Evolutionary conservation across 208 protist genomes (phyloP).

Genomic region (Trypanosoma boissoni): DNA sequence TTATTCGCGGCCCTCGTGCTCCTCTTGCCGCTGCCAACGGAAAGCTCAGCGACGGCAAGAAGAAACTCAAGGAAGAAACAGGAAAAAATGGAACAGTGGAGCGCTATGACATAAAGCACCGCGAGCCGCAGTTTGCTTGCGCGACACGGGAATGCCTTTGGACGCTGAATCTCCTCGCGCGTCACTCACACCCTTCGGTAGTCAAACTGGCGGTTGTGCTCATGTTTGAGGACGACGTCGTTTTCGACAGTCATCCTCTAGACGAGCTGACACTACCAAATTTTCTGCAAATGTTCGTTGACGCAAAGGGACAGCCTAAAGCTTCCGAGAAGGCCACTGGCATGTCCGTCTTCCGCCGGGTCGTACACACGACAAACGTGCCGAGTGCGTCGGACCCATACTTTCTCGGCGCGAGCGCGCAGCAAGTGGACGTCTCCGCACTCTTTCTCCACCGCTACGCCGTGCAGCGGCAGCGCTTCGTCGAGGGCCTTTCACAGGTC

Average conservation of each 20-base stretch:
- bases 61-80: no score
- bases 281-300: conserved; percentile 90
- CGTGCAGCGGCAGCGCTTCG: conserved; percentile 85
- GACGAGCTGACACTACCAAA: conserved; percentile 86
- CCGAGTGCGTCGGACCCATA: conserved; percentile 85
- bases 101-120: conserved; percentile 77
- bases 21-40: not conserved
- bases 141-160: conserved; percentile 75
- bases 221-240: conserved; percentile 81
- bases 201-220: conserved; percentile 85
- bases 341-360: conserved; percentile 78
- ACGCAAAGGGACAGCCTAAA: conserved; percentile 59
- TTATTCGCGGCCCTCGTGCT: conserved; percentile 34
- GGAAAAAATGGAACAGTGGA: no score
- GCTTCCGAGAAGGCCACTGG: conserved; percentile 36
- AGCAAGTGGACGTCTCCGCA: conserved; percentile 79
- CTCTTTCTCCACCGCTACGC: conserved; percentile 90
- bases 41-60: no score
- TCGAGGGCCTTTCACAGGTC: conserved; percentile 75
- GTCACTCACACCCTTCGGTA: conserved; percentile 89
- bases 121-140: conserved; percentile 83
- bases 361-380: conserved; percentile 55
- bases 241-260: conserved; percentile 88
- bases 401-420: conserved; percentile 81
- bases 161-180: conserved; percentile 72